Base-by-base conservation (phyloP, 2,329 filamentous ascomycete genomes). In the Exophiala spinifera region DNA sequence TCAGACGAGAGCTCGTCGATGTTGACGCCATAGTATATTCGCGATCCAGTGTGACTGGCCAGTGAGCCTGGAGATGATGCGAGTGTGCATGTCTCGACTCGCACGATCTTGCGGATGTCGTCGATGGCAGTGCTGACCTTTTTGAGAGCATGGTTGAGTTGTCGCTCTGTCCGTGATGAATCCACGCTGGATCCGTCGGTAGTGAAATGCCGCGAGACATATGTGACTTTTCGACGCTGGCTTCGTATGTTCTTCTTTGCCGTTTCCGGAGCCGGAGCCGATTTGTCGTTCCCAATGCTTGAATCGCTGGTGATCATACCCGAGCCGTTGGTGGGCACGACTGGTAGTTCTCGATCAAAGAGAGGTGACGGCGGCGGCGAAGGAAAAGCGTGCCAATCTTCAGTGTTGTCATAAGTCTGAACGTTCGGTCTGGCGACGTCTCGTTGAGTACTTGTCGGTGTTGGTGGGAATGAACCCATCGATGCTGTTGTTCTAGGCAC, bases 1-100 rank as follows among this genome's bases (percentile, higher is more conserved):
- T 71, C 70, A 2, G 70, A 68, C 2, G 63, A 65, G 25, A 70
- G 45, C 13, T 63, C 61, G 36, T 63, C 61, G 49, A 62, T 33
- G 33, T 62, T 57, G 34, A 62, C 20, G 43, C 59, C 61, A 46
- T 57, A 55, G 36, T 56, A 57, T 21, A 62, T 57, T 10, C 56
- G 58, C 11, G 50, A 23, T 21, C 17, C 46, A 39, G 44, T 31
- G 42, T 17, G 31, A n/a, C n/a, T n/a, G 14, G 45, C 49, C 19
- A 59, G 61, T 17, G 58, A 60, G n/a, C 40, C 45, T 34, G 57
- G 57, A 11, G 57, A 56, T 28, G 60, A 51, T n/a, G 47, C 45
- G 11, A 54, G 44, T 3, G 47, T 23, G 20, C 49, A 15, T 42
- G 20, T 13, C 33, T 52, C 44, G 17, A 44, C 49, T 42, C 40